These are phyloP conservation scores for Aureobasidium sp. DNA, from an alignment of 2,329 filamentous ascomycete genomes.

Conservation along the genomic window DNA sequence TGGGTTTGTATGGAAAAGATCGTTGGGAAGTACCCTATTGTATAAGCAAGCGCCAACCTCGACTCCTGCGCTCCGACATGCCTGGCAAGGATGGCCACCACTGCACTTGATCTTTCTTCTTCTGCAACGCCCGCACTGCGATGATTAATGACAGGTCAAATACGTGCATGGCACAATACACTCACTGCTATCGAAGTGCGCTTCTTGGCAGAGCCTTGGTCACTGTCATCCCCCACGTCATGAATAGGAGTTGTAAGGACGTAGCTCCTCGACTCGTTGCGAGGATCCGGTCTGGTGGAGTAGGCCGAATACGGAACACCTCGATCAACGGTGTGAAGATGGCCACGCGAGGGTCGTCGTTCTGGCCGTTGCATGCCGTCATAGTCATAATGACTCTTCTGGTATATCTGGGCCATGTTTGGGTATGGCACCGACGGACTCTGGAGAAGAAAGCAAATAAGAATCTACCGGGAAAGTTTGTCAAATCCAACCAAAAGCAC, in stretches of 20 bases:
- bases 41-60: conserved; percentile 63
- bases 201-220: conserved; percentile 23
- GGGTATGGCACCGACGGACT: neutral
- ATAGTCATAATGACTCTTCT: conserved; percentile 7
- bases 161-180: conserved; percentile 49
- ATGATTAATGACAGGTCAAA: neutral
- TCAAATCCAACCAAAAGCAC: neutral
- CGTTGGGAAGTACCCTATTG: conserved; percentile 55
- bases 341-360: neutral
- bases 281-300: neutral
- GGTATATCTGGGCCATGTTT: conserved; percentile 7
- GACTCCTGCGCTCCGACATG: conserved; percentile 69
- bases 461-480: neutral
- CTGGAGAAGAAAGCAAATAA: neutral
- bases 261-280: conserved; percentile 16
- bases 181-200: conserved; percentile 32
- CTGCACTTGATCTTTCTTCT: conserved; percentile 94
- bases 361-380: conserved; percentile 10
- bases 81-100: conserved; percentile 77
- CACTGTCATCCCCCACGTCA: conserved; percentile 31
- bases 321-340: neutral
- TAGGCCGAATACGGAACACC: conserved; percentile 5
- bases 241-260: conserved; percentile 23
- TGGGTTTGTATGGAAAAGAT: neutral
- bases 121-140: conserved; percentile 80